Conservation (phyloP, 441 rosid species). For the Euphorbia corollata region DNA sequence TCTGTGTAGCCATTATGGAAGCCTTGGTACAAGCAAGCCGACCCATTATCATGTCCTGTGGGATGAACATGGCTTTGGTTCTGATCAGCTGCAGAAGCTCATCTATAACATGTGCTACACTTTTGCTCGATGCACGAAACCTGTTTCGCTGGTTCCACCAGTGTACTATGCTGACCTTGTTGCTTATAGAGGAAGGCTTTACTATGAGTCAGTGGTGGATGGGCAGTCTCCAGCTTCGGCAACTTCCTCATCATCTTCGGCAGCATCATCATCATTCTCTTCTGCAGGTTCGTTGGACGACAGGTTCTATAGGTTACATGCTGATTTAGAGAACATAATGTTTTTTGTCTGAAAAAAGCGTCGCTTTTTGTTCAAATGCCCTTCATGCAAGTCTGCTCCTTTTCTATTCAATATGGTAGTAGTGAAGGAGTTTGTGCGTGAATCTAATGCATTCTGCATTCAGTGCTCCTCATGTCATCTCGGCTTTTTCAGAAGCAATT, state of each 20-base stretch:
- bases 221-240: constrained; percentile 36
- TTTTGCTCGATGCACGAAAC: constrained; percentile 75
- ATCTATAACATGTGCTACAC: constrained; percentile 71
- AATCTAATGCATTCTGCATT: constrained; percentile 35
- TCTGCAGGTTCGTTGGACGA: constrained; percentile 36
- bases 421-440: constrained; percentile 56
- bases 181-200: constrained; percentile 60
- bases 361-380: too few relatives aligned
- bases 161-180: constrained; percentile 71
- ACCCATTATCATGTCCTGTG: constrained; percentile 65
- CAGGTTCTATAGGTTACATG: constrained; percentile 47
- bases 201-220: constrained; percentile 47
- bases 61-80: constrained; percentile 56
- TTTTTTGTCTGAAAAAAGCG: constrained; percentile 48
- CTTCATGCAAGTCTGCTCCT: constrained; percentile 28
- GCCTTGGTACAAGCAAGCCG: constrained; percentile 74
- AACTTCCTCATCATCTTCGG: constrained; percentile 33
- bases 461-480: background rate
- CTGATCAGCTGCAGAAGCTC: constrained; percentile 59
- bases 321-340: constrained; percentile 59
- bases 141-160: constrained; percentile 67
- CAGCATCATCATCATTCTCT: constrained; percentile 33
- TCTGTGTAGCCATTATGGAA: constrained; percentile 67
- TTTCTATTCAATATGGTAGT: constrained; percentile 17
- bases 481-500: background rate